Conservation (phyloP, 495 filamentous ascomycete species). For the Xylona heveae region DNA sequence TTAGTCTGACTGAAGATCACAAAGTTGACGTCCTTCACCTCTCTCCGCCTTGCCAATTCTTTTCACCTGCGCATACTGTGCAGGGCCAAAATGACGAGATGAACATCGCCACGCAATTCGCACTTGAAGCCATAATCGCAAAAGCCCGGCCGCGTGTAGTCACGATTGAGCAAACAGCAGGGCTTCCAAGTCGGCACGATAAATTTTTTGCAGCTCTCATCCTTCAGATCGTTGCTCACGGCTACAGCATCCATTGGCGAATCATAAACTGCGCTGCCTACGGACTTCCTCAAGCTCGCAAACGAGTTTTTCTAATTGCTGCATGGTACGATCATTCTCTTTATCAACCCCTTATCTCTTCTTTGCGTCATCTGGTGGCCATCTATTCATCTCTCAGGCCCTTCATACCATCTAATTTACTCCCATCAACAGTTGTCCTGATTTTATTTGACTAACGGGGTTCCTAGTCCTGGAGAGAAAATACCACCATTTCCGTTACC, state of each 20-base stretch:
- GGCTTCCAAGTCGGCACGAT: slow-evolving; percentile 28
- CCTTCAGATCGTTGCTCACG: slow-evolving; percentile 35
- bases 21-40: slow-evolving; percentile 55
- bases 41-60: slow-evolving; percentile 70
- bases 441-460: slow-evolving; percentile 9
- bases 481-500: slow-evolving; percentile 47
- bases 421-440: slow-evolving; percentile 1
- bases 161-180: slow-evolving; percentile 73
- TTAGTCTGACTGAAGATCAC: slow-evolving; percentile 12
- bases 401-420: not conserved
- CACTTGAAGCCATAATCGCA: slow-evolving; percentile 33
- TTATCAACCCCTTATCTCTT: no score
- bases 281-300: slow-evolving; percentile 37
- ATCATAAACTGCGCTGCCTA: slow-evolving; percentile 32
- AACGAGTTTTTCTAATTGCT: slow-evolving; percentile 56
- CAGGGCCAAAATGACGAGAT: slow-evolving; percentile 42
- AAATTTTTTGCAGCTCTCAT: slow-evolving; percentile 37
- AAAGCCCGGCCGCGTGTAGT: slow-evolving; percentile 44
- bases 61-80: slow-evolving; percentile 55
- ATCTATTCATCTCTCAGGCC: not conserved
- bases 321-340: slow-evolving; percentile 45
- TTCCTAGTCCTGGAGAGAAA: slow-evolving; percentile 42
- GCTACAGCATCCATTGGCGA: slow-evolving; percentile 47
- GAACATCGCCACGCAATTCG: slow-evolving; percentile 52
- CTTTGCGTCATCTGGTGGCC: no score